A percentile compares a stretch with the other conserved stretches of the same genome.
Evolutionary conservation across 345 rosid genomes (phyloP).

Genomic region (Jatropha curcas): DNA sequence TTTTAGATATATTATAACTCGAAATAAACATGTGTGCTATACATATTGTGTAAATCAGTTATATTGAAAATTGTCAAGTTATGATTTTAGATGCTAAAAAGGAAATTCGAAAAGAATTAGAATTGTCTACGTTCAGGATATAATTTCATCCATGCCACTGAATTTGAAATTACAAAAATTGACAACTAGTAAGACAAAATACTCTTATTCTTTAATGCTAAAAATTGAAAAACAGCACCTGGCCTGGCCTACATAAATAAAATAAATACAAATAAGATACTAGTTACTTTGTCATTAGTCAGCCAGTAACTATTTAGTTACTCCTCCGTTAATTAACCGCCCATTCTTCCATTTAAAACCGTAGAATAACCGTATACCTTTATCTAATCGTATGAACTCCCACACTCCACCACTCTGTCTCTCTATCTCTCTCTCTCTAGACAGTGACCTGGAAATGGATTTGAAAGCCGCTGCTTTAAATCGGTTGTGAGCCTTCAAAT

Average conservation of each 20-base stretch:
- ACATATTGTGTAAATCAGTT: no score
- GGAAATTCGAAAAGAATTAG: no score
- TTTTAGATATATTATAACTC: no score
- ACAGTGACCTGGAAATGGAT: slow-evolving; percentile 32
- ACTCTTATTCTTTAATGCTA: background rate
- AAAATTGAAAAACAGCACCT: no score
- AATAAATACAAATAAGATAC: background rate
- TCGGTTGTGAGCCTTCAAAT: slow-evolving; percentile 17
- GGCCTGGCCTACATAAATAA: background rate
- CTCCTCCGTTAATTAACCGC: slow-evolving; percentile 4
- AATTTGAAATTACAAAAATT: no score
- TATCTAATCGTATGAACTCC: slow-evolving; percentile 1
- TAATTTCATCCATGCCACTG: no score
- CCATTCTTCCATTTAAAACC: slow-evolving; percentile 7
- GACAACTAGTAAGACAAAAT: slow-evolving; percentile 7
- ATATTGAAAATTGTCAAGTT: no score
- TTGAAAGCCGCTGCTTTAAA: slow-evolving; percentile 33
- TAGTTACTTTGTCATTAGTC: no score
- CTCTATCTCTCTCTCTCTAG: slow-evolving; percentile 1
- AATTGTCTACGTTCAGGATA: no score
- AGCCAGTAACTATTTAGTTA: slow-evolving; percentile 2
- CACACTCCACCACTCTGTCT: slow-evolving; percentile 3
- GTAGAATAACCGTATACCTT: slow-evolving; percentile 24
- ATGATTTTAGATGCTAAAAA: no score
- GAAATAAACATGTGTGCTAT: no score